Evolutionary conservation across 1,284 basidiomycete genomes (phyloP), one percentile per base, ranked within the genome.

Genomic region (Malassezia nana): DNA sequence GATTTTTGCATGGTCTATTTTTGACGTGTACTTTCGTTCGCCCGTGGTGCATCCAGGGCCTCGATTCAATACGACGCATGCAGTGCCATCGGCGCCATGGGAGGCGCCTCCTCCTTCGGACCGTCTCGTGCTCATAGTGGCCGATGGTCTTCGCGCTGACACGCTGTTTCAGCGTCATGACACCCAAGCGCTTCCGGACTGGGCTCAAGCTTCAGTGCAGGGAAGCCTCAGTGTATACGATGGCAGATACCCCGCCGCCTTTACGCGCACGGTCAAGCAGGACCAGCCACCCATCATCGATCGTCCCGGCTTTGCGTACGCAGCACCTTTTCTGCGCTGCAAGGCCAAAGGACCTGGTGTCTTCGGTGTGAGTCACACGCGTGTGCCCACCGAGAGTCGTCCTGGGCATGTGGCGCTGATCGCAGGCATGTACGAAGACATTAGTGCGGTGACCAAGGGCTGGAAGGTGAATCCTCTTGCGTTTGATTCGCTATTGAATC

Each of bases 381-480:
- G 83, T 41, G 87, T 91, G 2, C 88, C 88, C 12, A 91, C 89
- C 1, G 89, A 91, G 66, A 87, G 84, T 74, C 77, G 89, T 22
- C 88, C 88, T 2, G 89, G 88, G 6, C 89, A 78, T 50, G 87
- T 91, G 26, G 88, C 88, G 25, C 81, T 91, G 57, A 89, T 91
- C 63, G 89, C 84, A 31, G 87, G 87, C 7, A 89, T 90, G 86
- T 90, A 91, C 70, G 89, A 91, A 74, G 87, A 91, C 65, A 87
- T 89, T 5, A 87, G 85, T 5, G 88, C 87, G 12, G 88, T 91
- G 26, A 89, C 84, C 0, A 59, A 86, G 84, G 82, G 87, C 50
- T 89, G 87, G 87, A 89, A 89, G 78, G 81, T 82, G 5, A 91
- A 91, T 75, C 89, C 88, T 25, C 85, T 89, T 29, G 81, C 87